Percentiles rank a stretch among this genome's conserved stretches.
phyloP scores from a whole-genome alignment of 192 early-diverging fungal genomes.

The Phycomyces nitens region DNA sequence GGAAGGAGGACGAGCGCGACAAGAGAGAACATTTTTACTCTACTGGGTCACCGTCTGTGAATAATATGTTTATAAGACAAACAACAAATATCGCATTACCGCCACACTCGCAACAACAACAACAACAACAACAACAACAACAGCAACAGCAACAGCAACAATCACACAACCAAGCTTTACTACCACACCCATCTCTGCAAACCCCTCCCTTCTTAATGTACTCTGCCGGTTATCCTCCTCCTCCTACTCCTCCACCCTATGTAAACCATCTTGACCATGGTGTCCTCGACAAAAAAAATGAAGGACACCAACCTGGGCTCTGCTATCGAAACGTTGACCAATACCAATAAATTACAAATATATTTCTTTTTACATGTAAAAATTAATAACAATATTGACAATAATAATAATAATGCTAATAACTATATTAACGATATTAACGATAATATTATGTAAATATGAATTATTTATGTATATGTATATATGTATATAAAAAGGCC shows the following conservation, averaged over 20 bases:
- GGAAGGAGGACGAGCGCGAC: neutral
- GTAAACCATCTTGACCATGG: neutral
- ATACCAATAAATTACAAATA: neutral
- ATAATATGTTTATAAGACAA: neutral
- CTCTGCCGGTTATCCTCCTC: neutral
- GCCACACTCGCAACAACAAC: neutral
- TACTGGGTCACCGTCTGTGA: neutral
- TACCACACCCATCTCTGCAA: neutral
- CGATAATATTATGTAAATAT: no score
- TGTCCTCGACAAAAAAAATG: neutral
- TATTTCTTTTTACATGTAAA: neutral
- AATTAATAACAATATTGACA: no score
- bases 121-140: neutral
- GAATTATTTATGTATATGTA: no score
- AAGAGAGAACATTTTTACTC: neutral
- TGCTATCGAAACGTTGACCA: neutral
- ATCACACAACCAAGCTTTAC: neutral
- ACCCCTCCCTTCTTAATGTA: neutral
- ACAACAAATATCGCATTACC: neutral
- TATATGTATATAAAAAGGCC: no score
- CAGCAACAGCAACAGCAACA: neutral
- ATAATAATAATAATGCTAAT: no score
- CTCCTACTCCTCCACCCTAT: conserved; percentile 1
- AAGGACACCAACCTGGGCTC: neutral
- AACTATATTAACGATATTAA: no score